Conservation (phyloP, 1,284 basidiomycete genomes). For the Ustilago cynodontis region DNA sequence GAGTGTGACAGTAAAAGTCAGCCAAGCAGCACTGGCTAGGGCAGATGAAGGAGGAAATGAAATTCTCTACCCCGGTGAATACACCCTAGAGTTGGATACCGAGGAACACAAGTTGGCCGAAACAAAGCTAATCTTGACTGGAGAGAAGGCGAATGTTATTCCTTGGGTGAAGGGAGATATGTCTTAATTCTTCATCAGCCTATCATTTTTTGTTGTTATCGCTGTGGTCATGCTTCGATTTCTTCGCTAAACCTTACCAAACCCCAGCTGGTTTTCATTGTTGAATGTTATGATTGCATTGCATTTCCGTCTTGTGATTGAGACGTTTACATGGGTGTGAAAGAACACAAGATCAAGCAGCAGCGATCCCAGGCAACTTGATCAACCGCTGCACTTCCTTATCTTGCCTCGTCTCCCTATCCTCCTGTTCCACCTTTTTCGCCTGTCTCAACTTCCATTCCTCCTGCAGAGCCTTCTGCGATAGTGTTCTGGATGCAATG, state of each 20-base stretch:
- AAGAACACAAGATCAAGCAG: too few relatives aligned
- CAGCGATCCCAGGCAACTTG: constrained; percentile 11
- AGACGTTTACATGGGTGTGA: too few relatives aligned
- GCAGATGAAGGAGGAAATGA: constrained; percentile 19
- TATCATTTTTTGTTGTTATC: not conserved
- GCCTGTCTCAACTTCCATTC: constrained; percentile 34
- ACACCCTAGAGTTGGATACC: constrained; percentile 20
- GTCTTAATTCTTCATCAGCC: constrained; percentile 12
- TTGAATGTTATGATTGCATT: too few relatives aligned
- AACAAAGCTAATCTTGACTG: not conserved
- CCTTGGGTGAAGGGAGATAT: constrained; percentile 23
- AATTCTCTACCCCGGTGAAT: constrained; percentile 27
- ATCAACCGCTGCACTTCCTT: constrained; percentile 22
- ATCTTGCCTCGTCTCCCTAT: constrained; percentile 12
- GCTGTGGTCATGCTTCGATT: too few relatives aligned
- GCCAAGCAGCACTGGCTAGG: constrained; percentile 23
- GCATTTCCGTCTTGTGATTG: too few relatives aligned
- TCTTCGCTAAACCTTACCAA: too few relatives aligned
- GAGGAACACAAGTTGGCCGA: constrained; percentile 1
- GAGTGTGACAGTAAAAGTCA: constrained; percentile 7
- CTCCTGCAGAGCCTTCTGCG: constrained; percentile 24
- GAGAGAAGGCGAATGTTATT: not conserved
- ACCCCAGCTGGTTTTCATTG: too few relatives aligned
- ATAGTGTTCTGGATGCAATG: constrained; percentile 25
- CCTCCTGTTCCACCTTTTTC: constrained; percentile 13